Evolutionary conservation across 371 early-diverging fungal genomes (phyloP).

Genomic region (Dichotomocladium elegans): DNA sequence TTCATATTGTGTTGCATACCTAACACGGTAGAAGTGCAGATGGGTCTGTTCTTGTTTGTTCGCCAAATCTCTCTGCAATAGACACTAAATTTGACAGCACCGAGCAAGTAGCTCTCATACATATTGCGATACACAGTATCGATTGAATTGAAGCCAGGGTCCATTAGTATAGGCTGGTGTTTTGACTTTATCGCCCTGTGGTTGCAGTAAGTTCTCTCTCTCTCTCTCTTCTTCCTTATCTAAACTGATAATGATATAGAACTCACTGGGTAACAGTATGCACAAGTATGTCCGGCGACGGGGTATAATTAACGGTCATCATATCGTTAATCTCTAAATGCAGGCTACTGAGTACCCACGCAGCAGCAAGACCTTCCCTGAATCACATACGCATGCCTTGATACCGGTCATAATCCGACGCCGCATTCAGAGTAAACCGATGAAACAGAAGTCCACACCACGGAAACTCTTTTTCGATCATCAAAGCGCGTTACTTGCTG

Average conservation of each 20-base stretch:
- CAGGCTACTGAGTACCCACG: neutral
- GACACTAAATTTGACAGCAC: constrained; percentile 51
- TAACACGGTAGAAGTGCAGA: too few relatives aligned
- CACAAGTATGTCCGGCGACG: constrained; percentile 37
- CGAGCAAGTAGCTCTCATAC: constrained; percentile 61
- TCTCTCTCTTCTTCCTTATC: neutral
- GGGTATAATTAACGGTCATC: constrained; percentile 31
- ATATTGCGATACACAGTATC: constrained; percentile 59
- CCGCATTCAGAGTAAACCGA: constrained; percentile 58
- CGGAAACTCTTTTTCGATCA: constrained; percentile 80
- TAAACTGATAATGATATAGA: constrained; percentile 2
- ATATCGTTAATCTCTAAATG: constrained; percentile 31
- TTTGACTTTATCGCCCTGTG: constrained; percentile 47
- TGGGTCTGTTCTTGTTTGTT: neutral
- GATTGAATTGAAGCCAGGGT: constrained; percentile 54
- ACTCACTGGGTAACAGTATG: constrained; percentile 9
- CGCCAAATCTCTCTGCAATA: neutral
- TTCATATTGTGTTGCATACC: too few relatives aligned
- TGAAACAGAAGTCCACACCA: constrained; percentile 82
- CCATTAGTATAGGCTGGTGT: constrained; percentile 52
- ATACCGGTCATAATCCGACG: constrained; percentile 56
- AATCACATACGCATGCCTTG: constrained; percentile 21
- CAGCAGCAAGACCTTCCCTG: neutral
- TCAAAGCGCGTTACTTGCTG: neutral
- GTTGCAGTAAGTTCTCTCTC: too few relatives aligned